Evolutionary conservation across 805 yeast genomes (phyloP).

Genomic region (Hanseniaspora nectarophila): DNA sequence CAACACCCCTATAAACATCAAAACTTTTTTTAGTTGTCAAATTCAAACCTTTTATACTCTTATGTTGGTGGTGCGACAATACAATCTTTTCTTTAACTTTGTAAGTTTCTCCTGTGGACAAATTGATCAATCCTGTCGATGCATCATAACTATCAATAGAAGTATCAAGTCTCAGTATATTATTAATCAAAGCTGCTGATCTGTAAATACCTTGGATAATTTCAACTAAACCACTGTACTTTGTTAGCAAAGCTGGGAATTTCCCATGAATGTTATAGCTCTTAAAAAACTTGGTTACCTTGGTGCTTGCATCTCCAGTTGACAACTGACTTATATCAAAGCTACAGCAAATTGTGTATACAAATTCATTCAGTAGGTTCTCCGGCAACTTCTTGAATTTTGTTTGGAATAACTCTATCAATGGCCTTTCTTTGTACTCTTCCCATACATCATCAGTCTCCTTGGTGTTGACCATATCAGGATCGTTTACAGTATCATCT

Average conservation of each 20-base stretch:
- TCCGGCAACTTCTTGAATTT: slow-evolving; percentile 53
- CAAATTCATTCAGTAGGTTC: slow-evolving; percentile 71
- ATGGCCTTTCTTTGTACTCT: slow-evolving; percentile 43
- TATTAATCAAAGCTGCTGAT: slow-evolving; percentile 95
- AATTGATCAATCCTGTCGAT: slow-evolving; percentile 50
- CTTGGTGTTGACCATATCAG: slow-evolving; percentile 43
- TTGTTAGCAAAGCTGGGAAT: slow-evolving; percentile 83
- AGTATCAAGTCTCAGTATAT: slow-evolving; percentile 77
- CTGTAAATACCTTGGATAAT: slow-evolving; percentile 93
- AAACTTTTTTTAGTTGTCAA: neutral
- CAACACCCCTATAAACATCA: neutral
- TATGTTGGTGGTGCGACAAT: slow-evolving; percentile 1
- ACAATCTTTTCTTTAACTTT: slow-evolving; percentile 32
- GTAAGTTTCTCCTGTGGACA: slow-evolving; percentile 64
- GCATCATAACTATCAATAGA: slow-evolving; percentile 55
- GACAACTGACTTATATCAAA: slow-evolving; percentile 40
- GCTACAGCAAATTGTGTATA: slow-evolving; percentile 76
- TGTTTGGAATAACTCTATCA: slow-evolving; percentile 46
- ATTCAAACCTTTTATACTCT: neutral
- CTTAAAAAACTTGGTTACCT: slow-evolving; percentile 70
- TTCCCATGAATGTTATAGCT: slow-evolving; percentile 88
- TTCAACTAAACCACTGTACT: slow-evolving; percentile 94
- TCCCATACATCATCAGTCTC: slow-evolving; percentile 45
- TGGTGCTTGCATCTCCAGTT: slow-evolving; percentile 63
- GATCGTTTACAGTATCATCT: slow-evolving; percentile 86